phyloP scores from a whole-genome alignment of 495 filamentous ascomycete genomes.

The Sporormia fimetaria region DNA sequence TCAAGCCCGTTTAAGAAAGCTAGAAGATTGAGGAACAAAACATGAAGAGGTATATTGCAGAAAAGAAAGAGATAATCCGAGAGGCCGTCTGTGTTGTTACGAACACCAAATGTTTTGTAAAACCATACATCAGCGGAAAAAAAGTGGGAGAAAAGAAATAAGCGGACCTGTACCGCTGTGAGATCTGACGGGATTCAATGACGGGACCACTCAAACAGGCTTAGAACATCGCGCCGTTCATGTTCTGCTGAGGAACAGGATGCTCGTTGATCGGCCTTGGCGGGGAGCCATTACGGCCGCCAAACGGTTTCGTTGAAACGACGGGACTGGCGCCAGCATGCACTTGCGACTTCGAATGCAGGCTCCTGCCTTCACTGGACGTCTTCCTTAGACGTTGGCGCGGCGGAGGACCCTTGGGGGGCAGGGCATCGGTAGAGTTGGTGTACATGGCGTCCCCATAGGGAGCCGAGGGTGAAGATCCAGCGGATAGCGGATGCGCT shows the following conservation, averaged over 20 bases:
- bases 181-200: not conserved
- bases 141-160: slow-evolving; percentile 1
- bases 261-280: slow-evolving; percentile 18
- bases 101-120: not conserved
- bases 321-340: slow-evolving; percentile 13
- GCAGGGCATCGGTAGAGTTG: slow-evolving; percentile 19
- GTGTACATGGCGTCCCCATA: slow-evolving; percentile 18
- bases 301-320: slow-evolving; percentile 7
- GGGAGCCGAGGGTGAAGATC: slow-evolving; percentile 11
- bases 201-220: not conserved
- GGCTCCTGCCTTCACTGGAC: slow-evolving; percentile 23
- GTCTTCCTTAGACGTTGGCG: slow-evolving; percentile 20
- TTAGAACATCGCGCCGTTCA: slow-evolving; percentile 24
- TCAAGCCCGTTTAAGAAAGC: not conserved
- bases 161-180: too few species aligned
- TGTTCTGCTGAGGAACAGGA: slow-evolving; percentile 6
- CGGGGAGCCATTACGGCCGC: slow-evolving; percentile 13
- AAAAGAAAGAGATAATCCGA: not conserved
- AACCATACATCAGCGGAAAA: not conserved
- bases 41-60: slow-evolving; percentile 18
- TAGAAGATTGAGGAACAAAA: slow-evolving; percentile 1
- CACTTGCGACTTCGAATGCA: slow-evolving; percentile 13
- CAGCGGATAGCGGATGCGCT: slow-evolving; percentile 1
- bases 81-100: not conserved
- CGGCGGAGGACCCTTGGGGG: slow-evolving; percentile 7